A percentile compares a stretch with the other conserved stretches of the same genome.
Conservation (phyloP, 495 filamentous ascomycete species). For the Podospora sp. region DNA sequence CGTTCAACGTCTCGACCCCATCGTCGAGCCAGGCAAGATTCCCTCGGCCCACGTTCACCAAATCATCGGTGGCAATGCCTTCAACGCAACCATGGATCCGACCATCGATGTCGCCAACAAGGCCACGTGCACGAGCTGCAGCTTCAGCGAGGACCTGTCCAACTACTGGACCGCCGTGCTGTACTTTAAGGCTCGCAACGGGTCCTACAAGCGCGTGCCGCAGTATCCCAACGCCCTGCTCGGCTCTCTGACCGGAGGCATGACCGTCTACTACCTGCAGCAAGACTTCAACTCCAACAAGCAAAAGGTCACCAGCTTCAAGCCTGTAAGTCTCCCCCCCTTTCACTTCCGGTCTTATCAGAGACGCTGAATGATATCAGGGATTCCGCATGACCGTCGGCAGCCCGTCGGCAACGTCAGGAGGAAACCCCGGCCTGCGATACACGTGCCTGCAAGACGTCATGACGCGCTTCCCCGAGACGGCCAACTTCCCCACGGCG, state of each 20-base stretch:
- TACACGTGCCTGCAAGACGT: conserved; percentile 34
- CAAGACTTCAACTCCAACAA: conserved; percentile 32
- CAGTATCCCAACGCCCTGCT: conserved; percentile 23
- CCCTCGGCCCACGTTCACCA: conserved; percentile 49
- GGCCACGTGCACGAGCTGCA: conserved; percentile 36
- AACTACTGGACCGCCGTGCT: conserved; percentile 47
- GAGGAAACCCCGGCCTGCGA: conserved; percentile 37
- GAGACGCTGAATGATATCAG: not conserved
- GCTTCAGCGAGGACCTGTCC: conserved; percentile 35
- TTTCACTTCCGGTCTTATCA: no score
- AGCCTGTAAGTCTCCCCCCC: conserved; percentile 18
- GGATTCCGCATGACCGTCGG: conserved; percentile 74
- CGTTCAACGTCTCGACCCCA: conserved; percentile 23
- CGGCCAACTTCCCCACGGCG: conserved; percentile 30
- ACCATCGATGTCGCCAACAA: conserved; percentile 35
- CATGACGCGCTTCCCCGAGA: conserved; percentile 30
- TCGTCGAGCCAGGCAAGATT: conserved; percentile 39
- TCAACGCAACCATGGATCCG: conserved; percentile 32
- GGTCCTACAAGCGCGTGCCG: conserved; percentile 40
- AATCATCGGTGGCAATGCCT: conserved; percentile 49
- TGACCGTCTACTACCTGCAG: conserved; percentile 44
- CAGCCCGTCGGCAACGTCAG: conserved; percentile 44
- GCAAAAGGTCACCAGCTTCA: conserved; percentile 39
- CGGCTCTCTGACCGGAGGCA: conserved; percentile 29
- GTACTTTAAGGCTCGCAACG: conserved; percentile 38